These are phyloP conservation scores for Colletotrichum sp. DNA, from an alignment of 2,329 filamentous ascomycete species.

Conservation along the genomic window DNA sequence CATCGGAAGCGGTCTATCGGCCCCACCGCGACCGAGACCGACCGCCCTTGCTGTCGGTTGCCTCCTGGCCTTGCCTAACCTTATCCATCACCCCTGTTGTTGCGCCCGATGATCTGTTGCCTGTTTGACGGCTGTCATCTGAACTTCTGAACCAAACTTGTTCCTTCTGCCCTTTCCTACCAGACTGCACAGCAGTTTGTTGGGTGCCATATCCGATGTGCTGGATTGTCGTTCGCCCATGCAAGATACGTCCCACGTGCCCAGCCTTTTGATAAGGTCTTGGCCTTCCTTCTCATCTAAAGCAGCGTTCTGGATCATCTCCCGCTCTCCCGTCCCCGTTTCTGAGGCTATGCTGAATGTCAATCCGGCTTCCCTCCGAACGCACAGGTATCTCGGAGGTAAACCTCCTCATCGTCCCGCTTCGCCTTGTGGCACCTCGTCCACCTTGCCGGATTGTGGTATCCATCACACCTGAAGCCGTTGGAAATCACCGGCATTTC, in stretches of 20 bases:
- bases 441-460: not conserved
- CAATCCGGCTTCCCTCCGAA: constrained; percentile 7
- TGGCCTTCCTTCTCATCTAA: not conserved
- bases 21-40: constrained; percentile 6
- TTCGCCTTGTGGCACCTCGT: not conserved
- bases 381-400: not conserved
- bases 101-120: not conserved
- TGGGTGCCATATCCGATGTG: too few relatives aligned
- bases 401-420: not conserved
- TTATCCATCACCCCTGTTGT: not conserved
- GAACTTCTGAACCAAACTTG: not conserved
- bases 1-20: not conserved
- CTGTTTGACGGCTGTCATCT: not conserved
- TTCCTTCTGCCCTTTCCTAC: not conserved
- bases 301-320: not conserved
- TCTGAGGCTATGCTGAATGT: constrained; percentile 4
- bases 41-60: not conserved
- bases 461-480: not conserved
- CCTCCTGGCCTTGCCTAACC: not conserved
- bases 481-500: not conserved
- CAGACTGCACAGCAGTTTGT: not conserved
- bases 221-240: not conserved
- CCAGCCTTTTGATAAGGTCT: not conserved
- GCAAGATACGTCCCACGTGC: not conserved
- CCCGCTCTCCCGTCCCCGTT: not conserved